A percentile compares a stretch with the other conserved stretches of the same genome.
Conservation (phyloP, 495 filamentous ascomycete species). For the Xylaria scruposa region DNA sequence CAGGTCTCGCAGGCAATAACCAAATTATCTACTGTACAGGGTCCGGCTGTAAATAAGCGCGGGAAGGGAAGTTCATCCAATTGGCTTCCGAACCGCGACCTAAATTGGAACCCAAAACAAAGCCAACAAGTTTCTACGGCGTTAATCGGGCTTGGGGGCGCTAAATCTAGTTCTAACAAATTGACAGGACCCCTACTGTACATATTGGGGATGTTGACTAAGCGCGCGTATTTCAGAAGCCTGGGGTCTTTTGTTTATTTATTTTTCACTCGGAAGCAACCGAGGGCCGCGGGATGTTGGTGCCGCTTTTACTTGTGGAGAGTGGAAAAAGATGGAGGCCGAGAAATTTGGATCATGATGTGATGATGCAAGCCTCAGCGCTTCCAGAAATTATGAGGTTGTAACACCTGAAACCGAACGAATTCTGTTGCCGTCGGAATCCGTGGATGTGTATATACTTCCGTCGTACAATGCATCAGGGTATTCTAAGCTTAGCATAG, state of each 20-base stretch:
- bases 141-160: background rate
- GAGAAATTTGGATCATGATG: background rate
- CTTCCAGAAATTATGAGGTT: constrained; percentile 27
- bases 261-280: constrained; percentile 12
- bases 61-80: background rate
- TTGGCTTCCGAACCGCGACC: constrained; percentile 12
- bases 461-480: background rate
- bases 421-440: background rate
- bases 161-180: background rate
- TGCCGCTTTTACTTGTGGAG: constrained; percentile 2
- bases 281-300: constrained; percentile 9
- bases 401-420: constrained; percentile 23
- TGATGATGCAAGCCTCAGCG: constrained; percentile 12
- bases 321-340: constrained; percentile 15
- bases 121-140: background rate
- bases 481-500: background rate
- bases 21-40: background rate
- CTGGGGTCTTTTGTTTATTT: background rate
- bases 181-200: no score
- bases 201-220: constrained; percentile 8
- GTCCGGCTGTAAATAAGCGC: background rate
- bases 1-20: background rate
- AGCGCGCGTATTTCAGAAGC: constrained; percentile 8
- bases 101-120: constrained; percentile 8
- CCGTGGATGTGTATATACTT: background rate